These are phyloP conservation scores for Lecanicillium sp. DNA, from an alignment of 2,329 filamentous ascomycete genomes.

Conservation along the genomic window DNA sequence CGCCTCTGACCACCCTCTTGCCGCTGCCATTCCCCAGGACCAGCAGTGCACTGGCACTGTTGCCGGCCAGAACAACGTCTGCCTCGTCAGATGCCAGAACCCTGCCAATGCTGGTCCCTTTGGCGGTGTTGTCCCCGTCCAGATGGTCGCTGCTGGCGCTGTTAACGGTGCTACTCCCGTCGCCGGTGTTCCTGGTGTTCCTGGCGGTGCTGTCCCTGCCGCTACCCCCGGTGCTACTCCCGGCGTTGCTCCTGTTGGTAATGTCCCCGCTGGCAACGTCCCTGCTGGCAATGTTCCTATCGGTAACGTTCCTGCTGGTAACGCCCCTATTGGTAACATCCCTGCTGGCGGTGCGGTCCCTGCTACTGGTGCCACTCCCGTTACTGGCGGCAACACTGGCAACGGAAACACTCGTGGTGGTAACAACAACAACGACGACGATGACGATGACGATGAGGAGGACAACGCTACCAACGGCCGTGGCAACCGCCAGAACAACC, in stretches of 20 bases:
- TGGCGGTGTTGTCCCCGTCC: conserved; percentile 50
- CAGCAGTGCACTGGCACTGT: conserved; percentile 52
- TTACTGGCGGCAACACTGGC: neutral
- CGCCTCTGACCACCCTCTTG: conserved; percentile 40
- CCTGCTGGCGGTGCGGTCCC: neutral
- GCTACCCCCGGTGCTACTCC: neutral
- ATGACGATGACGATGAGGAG: conserved; percentile 2
- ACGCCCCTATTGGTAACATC: conserved; percentile 1
- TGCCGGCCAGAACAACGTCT: conserved; percentile 50
- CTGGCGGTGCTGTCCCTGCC: neutral
- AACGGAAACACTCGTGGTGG: neutral
- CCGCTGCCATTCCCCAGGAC: conserved; percentile 45
- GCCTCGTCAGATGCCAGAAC: conserved; percentile 56
- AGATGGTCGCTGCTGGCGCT: conserved; percentile 26
- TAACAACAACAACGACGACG: neutral
- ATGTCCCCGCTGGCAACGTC: neutral
- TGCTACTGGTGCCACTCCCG: neutral
- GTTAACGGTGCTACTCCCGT: conserved; percentile 6
- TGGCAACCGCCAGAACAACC: conserved; percentile 3
- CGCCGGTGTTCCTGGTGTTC: neutral
- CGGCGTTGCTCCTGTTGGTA: neutral
- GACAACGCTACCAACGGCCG: conserved; percentile 5
- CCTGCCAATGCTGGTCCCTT: conserved; percentile 52
- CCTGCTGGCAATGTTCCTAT: neutral
- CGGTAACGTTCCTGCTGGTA: conserved; percentile 1